A percentile compares a stretch with the other conserved stretches of the same genome.
phyloP scores from a whole-genome alignment of 1,284 basidiomycete genomes.

The Naganishia sp. region DNA sequence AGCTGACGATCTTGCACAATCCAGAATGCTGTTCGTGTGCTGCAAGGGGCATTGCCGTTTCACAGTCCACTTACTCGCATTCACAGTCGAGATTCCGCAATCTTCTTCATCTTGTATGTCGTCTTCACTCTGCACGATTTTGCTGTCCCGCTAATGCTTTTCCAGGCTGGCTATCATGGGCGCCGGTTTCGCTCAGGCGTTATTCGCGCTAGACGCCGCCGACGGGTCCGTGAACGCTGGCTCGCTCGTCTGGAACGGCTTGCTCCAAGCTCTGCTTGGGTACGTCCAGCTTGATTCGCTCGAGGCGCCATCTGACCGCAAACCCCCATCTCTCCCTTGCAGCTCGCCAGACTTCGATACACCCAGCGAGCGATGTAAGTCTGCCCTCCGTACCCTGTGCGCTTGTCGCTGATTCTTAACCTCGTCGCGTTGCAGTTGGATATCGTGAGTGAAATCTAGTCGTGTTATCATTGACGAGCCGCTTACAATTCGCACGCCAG shows the following conservation, averaged over 20 bases:
- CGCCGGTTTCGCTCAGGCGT: constrained; percentile 77
- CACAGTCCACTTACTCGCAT: background rate
- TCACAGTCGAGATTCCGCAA: constrained; percentile 71
- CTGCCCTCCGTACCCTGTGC: no score
- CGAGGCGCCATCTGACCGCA: constrained; percentile 3
- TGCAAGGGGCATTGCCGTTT: background rate
- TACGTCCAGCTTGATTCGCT: constrained; percentile 49
- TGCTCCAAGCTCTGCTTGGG: constrained; percentile 81
- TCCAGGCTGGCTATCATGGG: constrained; percentile 74
- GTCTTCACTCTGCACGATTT: background rate
- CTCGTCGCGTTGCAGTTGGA: constrained; percentile 28
- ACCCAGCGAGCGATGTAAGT: constrained; percentile 55
- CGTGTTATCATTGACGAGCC: background rate
- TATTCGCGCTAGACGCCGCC: constrained; percentile 79
- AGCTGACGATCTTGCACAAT: background rate
- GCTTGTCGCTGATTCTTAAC: no score
- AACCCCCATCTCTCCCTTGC: background rate
- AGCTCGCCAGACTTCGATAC: constrained; percentile 78
- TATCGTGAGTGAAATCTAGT: constrained; percentile 28
- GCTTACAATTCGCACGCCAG: constrained; percentile 49
- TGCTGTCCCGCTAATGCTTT: constrained; percentile 25
- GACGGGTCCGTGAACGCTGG: constrained; percentile 70
- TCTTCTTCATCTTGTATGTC: constrained; percentile 78
- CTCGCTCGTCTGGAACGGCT: constrained; percentile 66
- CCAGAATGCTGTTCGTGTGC: constrained; percentile 62